Base-by-base conservation (phyloP, 225 moss, liverwort and hornwort species). In the Marchantia polymorpha region DNA sequence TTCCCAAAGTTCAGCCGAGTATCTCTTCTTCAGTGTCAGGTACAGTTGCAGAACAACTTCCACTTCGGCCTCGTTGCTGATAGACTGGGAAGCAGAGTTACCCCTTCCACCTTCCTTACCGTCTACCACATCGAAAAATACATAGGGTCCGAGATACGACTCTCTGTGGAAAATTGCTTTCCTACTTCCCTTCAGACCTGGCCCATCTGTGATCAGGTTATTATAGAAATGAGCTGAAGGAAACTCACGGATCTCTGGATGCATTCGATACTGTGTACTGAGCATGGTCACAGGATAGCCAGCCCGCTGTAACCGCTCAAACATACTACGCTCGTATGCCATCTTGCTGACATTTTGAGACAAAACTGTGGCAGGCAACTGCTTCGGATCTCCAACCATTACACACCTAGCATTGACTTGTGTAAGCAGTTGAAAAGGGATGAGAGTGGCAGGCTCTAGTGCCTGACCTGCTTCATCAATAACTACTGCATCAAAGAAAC, bases 391-490 rank as follows among this genome's bases (percentile, higher is more conserved):
- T 69, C 99, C 99, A 77, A 99, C 95, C 99, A 99, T 90, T 25
- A 99, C 93, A 86, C 99, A 99, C 87, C 93, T 88, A 15, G 99
- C 92, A 69, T 95, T 91, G 3, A 82, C 83, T 83, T 93, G 93
- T 80, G 84, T 83, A 20, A 99, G 91, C 23, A 99, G 92, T 84
- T 99, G 95, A 30, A 99, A 86, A 8, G 99, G 99, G 74, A 99
- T 99, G 77, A 99, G 89, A 78, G 99, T 95, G 55, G 99, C 95
- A 48, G 99, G 93, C 80, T 99, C 99, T 68, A 99, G 84, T 59
- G 99, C 99, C 90, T 99, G 99, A 59, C 89, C 99, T 25, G 99
- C 99, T 88, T 99, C 99, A 83, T 99, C 99, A 81, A 99, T 95
- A 52, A 99, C 91, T 61, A 99, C 99, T 55, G 99, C 95, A 83